Evolutionary conservation across 2,329 filamentous ascomycete genomes (phyloP).

Genomic region (Lachnellula cervina): DNA sequence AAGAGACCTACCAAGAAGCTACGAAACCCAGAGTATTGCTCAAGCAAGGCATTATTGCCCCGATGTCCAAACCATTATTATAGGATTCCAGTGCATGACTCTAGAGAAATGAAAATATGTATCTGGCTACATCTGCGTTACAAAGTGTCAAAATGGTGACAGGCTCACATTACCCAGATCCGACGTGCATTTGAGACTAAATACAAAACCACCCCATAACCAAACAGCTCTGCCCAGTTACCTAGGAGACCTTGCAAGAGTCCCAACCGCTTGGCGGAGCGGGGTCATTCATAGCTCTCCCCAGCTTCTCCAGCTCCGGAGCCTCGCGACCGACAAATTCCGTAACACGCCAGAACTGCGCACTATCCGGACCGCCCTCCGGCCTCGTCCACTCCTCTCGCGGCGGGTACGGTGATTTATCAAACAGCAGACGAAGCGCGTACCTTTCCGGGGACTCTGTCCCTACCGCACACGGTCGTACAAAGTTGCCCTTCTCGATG

Average conservation of each 20-base stretch:
- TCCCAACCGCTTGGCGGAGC: background rate
- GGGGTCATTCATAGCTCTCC: background rate
- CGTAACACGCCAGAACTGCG: background rate
- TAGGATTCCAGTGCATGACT: conserved; percentile 10
- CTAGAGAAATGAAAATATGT: too few species aligned
- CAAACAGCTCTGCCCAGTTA: background rate
- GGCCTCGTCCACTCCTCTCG: background rate
- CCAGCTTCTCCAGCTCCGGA: background rate
- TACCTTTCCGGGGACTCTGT: background rate
- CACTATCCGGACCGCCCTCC: background rate
- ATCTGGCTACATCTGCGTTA: too few species aligned
- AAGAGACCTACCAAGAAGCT: conserved; percentile 83
- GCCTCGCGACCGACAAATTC: background rate
- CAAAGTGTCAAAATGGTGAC: too few species aligned
- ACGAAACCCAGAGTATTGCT: conserved; percentile 86
- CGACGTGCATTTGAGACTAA: too few species aligned
- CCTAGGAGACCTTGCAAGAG: background rate
- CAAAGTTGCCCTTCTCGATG: background rate
- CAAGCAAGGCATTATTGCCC: conserved; percentile 84
- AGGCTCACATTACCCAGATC: too few species aligned
- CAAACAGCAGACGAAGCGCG: background rate
- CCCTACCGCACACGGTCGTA: background rate
- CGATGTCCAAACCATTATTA: conserved; percentile 70
- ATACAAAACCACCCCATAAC: too few species aligned
- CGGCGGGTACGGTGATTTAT: background rate